phyloP scores from a whole-genome alignment of 306 rosid genomes.

The Sindora glabra region DNA sequence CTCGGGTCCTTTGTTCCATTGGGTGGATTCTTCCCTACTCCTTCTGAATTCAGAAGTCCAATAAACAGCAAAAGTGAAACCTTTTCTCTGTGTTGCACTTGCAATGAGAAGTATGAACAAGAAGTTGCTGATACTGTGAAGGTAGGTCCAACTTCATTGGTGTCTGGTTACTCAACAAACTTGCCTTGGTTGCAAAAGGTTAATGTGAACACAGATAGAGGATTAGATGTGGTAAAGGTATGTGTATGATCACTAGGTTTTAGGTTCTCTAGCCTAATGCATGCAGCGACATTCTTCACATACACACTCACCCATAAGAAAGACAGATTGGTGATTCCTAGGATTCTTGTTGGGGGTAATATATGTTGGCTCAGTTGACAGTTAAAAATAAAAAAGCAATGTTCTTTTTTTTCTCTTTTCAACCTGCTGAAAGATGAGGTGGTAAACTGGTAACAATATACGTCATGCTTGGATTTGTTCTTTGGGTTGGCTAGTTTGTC shows the following conservation, averaged over 20 bases:
- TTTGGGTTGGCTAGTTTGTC: no score
- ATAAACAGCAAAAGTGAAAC: conserved; percentile 27
- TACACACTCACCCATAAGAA: conserved; percentile 3
- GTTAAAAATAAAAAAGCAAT: no score
- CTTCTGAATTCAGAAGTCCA: conserved; percentile 45
- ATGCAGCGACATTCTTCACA: conserved; percentile 19
- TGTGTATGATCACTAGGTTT: conserved; percentile 26
- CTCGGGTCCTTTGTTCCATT: conserved; percentile 96
- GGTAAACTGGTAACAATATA: no score
- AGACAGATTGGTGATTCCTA: background rate
- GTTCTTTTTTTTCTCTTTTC: no score
- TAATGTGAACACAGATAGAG: conserved; percentile 44
- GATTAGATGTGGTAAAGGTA: conserved; percentile 63
- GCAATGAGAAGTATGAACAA: conserved; percentile 73
- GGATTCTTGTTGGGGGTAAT: conserved; percentile 18
- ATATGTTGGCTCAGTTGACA: no score
- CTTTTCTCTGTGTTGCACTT: conserved; percentile 44
- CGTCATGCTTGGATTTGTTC: no score
- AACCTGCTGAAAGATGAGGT: no score
- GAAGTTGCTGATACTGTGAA: conserved; percentile 59
- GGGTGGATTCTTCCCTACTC: conserved; percentile 76
- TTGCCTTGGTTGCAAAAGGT: conserved; percentile 51
- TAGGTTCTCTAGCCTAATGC: conserved; percentile 23
- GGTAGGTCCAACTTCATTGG: conserved; percentile 31
- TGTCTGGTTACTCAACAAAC: conserved; percentile 29